phyloP scores from a whole-genome alignment of 2,329 filamentous ascomycete genomes.

The Fusarium anthophilum region DNA sequence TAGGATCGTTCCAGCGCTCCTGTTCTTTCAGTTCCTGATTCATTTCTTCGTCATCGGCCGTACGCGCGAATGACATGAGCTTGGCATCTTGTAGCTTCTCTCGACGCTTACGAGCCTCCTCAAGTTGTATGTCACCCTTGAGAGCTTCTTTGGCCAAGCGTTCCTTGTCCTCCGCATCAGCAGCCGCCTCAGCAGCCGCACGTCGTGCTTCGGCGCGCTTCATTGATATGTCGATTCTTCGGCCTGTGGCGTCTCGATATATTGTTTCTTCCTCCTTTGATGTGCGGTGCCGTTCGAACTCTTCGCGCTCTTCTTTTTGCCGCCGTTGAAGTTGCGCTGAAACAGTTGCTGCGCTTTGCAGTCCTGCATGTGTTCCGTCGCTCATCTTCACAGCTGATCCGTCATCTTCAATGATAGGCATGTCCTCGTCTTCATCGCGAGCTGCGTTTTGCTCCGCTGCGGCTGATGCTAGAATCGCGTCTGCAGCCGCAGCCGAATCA shows the following conservation, averaged over 20 bases:
- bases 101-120: constrained; percentile 70
- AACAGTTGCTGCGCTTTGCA: constrained; percentile 86
- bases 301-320: constrained; percentile 69
- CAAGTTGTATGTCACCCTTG: constrained; percentile 85
- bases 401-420: constrained; percentile 56
- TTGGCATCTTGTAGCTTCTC: constrained; percentile 82
- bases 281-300: constrained; percentile 57
- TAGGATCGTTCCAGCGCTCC: constrained; percentile 93
- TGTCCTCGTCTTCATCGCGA: constrained; percentile 58
- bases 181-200: constrained; percentile 64
- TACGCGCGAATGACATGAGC: constrained; percentile 80
- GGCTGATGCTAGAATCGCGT: constrained; percentile 79
- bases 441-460: constrained; percentile 71
- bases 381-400: constrained; percentile 75
- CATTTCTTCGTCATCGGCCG: constrained; percentile 85
- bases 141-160: constrained; percentile 73
- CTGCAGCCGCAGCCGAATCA: constrained; percentile 70
- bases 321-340: constrained; percentile 73
- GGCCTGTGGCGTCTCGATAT: constrained; percentile 92
- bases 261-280: constrained; percentile 79
- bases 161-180: constrained; percentile 78
- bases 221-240: constrained; percentile 94
- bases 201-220: constrained; percentile 86
- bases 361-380: constrained; percentile 84
- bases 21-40: constrained; percentile 82